phyloP scores from a whole-genome alignment of 169 alveolate species.

The Amoebophrya sp. region DNA sequence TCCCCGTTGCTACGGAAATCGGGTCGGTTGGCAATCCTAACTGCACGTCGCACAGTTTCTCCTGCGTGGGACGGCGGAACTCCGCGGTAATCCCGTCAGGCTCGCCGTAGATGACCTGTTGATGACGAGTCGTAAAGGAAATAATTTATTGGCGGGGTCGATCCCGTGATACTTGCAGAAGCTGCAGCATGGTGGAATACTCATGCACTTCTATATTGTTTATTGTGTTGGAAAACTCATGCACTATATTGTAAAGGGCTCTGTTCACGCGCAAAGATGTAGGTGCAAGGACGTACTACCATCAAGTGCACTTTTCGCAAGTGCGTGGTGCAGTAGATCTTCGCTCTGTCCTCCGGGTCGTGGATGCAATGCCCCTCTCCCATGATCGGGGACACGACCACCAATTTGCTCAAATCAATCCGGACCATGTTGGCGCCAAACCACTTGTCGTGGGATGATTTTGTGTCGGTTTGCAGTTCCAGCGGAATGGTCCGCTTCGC shows the following conservation, averaged over 20 bases:
- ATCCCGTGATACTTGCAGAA: too few relatives aligned
- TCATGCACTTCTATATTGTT: too few relatives aligned
- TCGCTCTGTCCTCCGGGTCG: background rate
- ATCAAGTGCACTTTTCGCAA: background rate
- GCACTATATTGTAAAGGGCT: background rate
- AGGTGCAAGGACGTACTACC: background rate
- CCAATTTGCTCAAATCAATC: background rate
- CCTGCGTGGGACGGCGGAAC: background rate
- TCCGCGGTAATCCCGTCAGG: background rate
- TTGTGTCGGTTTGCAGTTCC: background rate
- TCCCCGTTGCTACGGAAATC: background rate
- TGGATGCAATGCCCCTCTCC: background rate
- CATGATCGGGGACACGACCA: background rate
- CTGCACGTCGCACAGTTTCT: background rate
- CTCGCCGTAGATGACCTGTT: background rate
- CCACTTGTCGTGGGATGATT: background rate
- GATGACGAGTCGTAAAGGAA: too few relatives aligned
- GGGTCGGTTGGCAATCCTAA: background rate
- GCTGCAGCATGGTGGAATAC: too few relatives aligned
- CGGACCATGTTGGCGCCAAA: background rate
- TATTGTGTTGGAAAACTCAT: too few relatives aligned
- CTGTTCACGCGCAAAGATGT: background rate
- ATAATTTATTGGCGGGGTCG: too few relatives aligned
- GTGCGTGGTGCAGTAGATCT: background rate
- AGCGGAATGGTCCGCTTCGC: background rate